These are phyloP conservation scores for Dillenia suffruticosa DNA, from an alignment of 164 flowering plant genomes.

Conservation along the genomic window DNA sequence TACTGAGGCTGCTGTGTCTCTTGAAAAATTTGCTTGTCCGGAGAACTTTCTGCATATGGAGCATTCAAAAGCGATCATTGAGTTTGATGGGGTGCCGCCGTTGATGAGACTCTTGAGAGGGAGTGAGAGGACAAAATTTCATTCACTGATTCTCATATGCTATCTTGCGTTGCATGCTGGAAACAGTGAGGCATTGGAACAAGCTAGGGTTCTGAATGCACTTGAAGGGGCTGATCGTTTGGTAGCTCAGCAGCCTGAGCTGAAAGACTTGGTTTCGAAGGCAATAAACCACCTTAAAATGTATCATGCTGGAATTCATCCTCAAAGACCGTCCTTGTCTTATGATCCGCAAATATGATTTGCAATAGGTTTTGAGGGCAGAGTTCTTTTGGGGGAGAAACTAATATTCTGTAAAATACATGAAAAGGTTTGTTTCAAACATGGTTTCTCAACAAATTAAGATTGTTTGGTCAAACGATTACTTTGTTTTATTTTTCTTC, in stretches of 20 bases:
- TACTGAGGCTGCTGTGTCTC: conserved; percentile 58
- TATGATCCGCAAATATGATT: conserved; percentile 12
- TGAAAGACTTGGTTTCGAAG: conserved; percentile 50
- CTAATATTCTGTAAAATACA: no score
- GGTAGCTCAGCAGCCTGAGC: conserved; percentile 41
- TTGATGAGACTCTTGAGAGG: conserved; percentile 52
- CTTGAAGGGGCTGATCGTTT: conserved; percentile 43
- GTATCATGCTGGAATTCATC: conserved; percentile 48
- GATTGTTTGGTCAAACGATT: no score
- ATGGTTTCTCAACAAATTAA: no score
- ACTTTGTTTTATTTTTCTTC: no score
- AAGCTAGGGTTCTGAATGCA: conserved; percentile 41
- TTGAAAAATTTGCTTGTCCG: conserved; percentile 56
- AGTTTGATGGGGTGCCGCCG: conserved; percentile 46
- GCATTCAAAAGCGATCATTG: conserved; percentile 70
- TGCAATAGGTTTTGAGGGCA: no score
- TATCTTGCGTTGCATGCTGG: conserved; percentile 62
- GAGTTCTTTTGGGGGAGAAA: no score
- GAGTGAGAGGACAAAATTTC: conserved; percentile 35
- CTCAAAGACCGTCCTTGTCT: conserved; percentile 21
- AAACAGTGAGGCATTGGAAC: conserved; percentile 51
- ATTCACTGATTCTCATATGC: conserved; percentile 58
- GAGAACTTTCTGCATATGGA: conserved; percentile 52
- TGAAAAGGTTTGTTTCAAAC: no score
- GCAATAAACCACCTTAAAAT: conserved; percentile 60